Percentiles rank a stretch among this genome's conserved stretches.
Conservation (phyloP, 2,329 filamentous ascomycete genomes). For the Fusarium virguliforme region DNA sequence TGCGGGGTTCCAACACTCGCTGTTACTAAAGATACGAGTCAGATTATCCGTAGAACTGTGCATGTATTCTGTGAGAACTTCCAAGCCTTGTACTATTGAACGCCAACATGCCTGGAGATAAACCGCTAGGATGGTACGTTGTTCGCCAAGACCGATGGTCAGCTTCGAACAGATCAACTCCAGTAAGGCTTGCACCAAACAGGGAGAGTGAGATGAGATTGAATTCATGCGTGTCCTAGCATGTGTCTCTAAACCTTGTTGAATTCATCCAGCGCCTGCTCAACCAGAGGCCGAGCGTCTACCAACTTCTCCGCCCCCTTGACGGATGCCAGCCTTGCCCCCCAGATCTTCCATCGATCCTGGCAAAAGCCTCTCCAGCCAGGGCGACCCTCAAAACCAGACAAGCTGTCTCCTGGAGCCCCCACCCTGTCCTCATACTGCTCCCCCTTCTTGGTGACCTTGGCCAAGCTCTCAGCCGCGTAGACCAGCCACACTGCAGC, state of each 20-base stretch:
- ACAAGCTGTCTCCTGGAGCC: slow-evolving; percentile 29
- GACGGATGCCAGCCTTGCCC: background rate
- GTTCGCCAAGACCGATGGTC: too few relatives aligned
- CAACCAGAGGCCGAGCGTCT: slow-evolving; percentile 3
- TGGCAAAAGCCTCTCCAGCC: slow-evolving; percentile 42
- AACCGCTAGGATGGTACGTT: too few relatives aligned
- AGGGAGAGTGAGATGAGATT: background rate
- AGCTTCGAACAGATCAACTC: too few relatives aligned
- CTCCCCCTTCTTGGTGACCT: slow-evolving; percentile 8
- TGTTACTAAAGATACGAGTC: too few relatives aligned
- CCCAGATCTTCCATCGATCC: slow-evolving; percentile 38
- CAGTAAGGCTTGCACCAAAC: too few relatives aligned
- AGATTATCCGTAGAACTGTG: too few relatives aligned
- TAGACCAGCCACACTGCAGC: slow-evolving; percentile 39
- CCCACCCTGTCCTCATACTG: slow-evolving; percentile 47
- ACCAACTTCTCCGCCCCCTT: background rate
- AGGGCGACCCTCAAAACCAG: background rate
- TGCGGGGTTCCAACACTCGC: too few relatives aligned
- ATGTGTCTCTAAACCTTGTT: background rate
- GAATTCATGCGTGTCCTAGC: background rate
- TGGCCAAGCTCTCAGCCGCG: slow-evolving; percentile 1
- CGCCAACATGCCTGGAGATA: too few relatives aligned
- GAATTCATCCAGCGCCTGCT: background rate
- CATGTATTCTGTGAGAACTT: too few relatives aligned
- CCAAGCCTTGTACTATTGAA: too few relatives aligned